Evolutionary conservation across 768 basidiomycete species (phyloP).

Genomic region (Mycena olivaceomarginata): DNA sequence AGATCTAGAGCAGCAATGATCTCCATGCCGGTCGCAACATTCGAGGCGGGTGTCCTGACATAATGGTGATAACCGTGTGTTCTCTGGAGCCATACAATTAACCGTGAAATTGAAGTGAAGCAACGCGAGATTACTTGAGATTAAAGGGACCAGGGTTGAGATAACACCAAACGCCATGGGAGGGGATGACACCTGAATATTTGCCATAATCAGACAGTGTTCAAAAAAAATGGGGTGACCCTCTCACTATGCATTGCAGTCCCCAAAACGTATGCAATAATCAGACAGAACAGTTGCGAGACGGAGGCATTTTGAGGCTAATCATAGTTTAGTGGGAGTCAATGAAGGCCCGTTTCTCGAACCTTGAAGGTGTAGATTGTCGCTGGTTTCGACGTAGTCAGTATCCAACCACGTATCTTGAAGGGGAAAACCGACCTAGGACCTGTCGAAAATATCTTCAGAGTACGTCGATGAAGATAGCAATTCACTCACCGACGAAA

Average conservation of each 20-base stretch:
- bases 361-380: slow-evolving; percentile 62
- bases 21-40: slow-evolving; percentile 71
- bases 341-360: background rate
- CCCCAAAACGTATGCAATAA: slow-evolving; percentile 74
- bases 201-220: background rate
- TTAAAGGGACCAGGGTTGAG: slow-evolving; percentile 77
- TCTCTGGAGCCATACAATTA: slow-evolving; percentile 53
- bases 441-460: slow-evolving; percentile 47
- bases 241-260: slow-evolving; percentile 65
- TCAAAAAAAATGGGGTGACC: background rate
- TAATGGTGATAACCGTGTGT: slow-evolving; percentile 73
- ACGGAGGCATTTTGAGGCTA: slow-evolving; percentile 68
- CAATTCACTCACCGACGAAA: slow-evolving; percentile 59
- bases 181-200: slow-evolving; percentile 60
- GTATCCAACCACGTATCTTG: background rate
- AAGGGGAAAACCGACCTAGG: slow-evolving; percentile 42
- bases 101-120: background rate
- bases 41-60: slow-evolving; percentile 72
- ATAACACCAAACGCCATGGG: slow-evolving; percentile 64
- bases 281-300: slow-evolving; percentile 73
- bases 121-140: slow-evolving; percentile 60
- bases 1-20: slow-evolving; percentile 73
- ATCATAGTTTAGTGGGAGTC: background rate
- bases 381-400: slow-evolving; percentile 15
- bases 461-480: background rate